A percentile compares a stretch with the other conserved stretches of the same genome.
These are phyloP conservation scores for Xylariaceae sp. DNA, from an alignment of 2,329 filamentous ascomycete genomes.

Conservation along the genomic window DNA sequence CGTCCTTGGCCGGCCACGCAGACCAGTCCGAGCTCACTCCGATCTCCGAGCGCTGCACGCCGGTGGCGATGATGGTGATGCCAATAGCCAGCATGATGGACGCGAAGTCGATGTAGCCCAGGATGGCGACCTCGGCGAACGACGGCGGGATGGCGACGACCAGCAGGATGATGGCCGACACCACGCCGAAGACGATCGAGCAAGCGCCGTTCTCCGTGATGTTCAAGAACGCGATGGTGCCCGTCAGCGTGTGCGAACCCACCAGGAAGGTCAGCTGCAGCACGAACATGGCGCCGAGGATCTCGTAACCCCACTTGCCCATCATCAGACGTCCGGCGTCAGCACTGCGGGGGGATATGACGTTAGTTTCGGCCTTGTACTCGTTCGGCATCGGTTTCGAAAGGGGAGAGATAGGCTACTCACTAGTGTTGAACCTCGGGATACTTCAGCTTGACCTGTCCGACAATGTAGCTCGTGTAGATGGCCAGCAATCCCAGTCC, in stretches of 20 bases:
- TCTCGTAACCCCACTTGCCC: constrained; percentile 47
- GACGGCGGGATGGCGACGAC: constrained; percentile 52
- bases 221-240: constrained; percentile 56
- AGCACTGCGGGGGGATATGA: constrained; percentile 28
- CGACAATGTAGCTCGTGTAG: constrained; percentile 43
- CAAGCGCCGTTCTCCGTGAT: constrained; percentile 52
- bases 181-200: constrained; percentile 52
- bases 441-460: constrained; percentile 35
- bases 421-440: constrained; percentile 30
- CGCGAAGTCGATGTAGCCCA: constrained; percentile 53
- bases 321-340: constrained; percentile 53
- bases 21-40: constrained; percentile 27
- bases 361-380: constrained; percentile 4
- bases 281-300: constrained; percentile 48
- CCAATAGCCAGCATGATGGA: constrained; percentile 54
- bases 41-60: constrained; percentile 31
- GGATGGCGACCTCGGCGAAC: constrained; percentile 51
- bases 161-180: constrained; percentile 50
- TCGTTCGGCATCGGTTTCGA: neutral
- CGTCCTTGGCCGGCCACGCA: constrained; percentile 30
- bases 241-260: constrained; percentile 57
- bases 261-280: constrained; percentile 60
- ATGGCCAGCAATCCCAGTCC: constrained; percentile 42
- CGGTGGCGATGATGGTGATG: constrained; percentile 55
- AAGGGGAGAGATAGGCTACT: constrained; percentile 1